Conservation (phyloP, 768 basidiomycete genomes). For the Boletus pseudopeckii region DNA sequence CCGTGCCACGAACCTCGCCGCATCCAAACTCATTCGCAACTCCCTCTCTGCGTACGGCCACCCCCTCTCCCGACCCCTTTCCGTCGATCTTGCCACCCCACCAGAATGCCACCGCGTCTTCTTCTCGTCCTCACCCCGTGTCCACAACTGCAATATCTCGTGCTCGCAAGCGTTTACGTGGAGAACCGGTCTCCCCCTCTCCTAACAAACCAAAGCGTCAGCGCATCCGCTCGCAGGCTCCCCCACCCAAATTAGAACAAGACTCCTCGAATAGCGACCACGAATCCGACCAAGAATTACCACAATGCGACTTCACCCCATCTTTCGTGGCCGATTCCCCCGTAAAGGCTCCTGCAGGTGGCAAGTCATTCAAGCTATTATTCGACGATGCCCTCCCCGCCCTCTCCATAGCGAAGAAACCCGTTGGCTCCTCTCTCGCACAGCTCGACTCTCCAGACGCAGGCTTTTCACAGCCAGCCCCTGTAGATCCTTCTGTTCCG, state of each 20-base stretch:
- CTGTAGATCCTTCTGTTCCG: background rate
- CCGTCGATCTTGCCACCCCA: constrained; percentile 29
- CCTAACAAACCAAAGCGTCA: constrained; percentile 74
- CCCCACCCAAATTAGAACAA: constrained; percentile 30
- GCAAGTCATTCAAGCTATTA: constrained; percentile 62
- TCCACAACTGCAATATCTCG: constrained; percentile 51
- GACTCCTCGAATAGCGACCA: constrained; percentile 34
- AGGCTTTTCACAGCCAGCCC: background rate
- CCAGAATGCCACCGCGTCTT: constrained; percentile 1
- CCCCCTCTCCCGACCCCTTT: constrained; percentile 42
- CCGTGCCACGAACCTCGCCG: constrained; percentile 8
- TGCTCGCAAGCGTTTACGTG: constrained; percentile 77
- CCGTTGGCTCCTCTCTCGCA: background rate
- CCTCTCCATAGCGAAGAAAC: constrained; percentile 18
- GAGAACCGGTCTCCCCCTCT: constrained; percentile 80
- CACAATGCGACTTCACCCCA: constrained; percentile 30
- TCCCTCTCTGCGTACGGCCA: constrained; percentile 24
- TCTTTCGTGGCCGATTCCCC: constrained; percentile 73
- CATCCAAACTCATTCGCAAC: constrained; percentile 45
- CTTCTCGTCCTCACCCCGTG: constrained; percentile 19
- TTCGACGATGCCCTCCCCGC: constrained; percentile 52
- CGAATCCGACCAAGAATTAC: constrained; percentile 33
- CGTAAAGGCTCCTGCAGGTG: constrained; percentile 53
- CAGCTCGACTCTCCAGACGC: background rate
- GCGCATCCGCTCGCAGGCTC: constrained; percentile 45